phyloP scores from a whole-genome alignment of 441 rosid genomes.

The Syzygium syzygioides region DNA sequence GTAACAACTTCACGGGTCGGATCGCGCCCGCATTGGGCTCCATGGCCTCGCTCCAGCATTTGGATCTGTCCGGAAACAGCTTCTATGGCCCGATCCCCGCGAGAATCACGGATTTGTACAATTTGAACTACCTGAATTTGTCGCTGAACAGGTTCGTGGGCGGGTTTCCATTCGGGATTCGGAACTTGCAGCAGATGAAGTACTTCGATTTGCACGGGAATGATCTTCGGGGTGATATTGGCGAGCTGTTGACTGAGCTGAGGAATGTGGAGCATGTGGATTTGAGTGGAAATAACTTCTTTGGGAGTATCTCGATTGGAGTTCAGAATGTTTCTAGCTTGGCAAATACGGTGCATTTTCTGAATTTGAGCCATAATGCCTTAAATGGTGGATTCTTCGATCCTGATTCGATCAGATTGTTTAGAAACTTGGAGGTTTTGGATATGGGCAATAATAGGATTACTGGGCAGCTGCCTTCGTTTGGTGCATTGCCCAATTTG shows the following conservation, averaged over 20 bases:
- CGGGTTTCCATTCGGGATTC: conserved; percentile 47
- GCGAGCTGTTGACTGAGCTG: conserved; percentile 43
- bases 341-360: conserved; percentile 51
- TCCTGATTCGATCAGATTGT: conserved; percentile 42
- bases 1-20: conserved; percentile 81
- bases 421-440: conserved; percentile 59
- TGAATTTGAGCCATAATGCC: conserved; percentile 64
- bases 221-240: conserved; percentile 49
- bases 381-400: conserved; percentile 53
- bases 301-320: conserved; percentile 41
- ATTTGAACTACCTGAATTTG: conserved; percentile 59
- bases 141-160: conserved; percentile 67
- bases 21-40: conserved; percentile 74
- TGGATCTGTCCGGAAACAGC: conserved; percentile 79
- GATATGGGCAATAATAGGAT: conserved; percentile 57
- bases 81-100: conserved; percentile 88
- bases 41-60: conserved; percentile 51
- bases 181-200: conserved; percentile 71
- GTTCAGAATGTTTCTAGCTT: conserved; percentile 57
- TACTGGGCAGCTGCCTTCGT: conserved; percentile 57
- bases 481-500: conserved; percentile 44
- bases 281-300: conserved; percentile 66
- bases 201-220: conserved; percentile 69
- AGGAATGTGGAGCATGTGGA: conserved; percentile 76
- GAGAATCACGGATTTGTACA: conserved; percentile 73